Evolutionary conservation across 768 basidiomycete genomes (phyloP), one percentile per base, ranked within the genome.

Genomic region (Ephemerocybe angulata): DNA sequence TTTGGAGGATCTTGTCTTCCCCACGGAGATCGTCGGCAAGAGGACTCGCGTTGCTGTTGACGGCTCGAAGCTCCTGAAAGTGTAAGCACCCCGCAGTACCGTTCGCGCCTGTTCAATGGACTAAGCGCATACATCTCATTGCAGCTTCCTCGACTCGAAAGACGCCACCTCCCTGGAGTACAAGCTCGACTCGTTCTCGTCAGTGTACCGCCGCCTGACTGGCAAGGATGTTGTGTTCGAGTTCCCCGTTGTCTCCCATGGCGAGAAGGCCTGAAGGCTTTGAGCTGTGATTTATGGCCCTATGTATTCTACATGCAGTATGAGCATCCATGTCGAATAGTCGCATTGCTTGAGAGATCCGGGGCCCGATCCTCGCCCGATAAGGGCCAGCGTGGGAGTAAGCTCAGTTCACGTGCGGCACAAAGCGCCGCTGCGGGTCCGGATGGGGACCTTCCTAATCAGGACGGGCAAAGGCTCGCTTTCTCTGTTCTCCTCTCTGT

Each of bases 101-200:
- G 8, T 3, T 4, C 3, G 4, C 29, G 1, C 29, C 38, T 41
- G 6, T 50, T 10, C 30, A 6, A n/a, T 4, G n/a, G 25, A n/a
- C 11, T 15, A 53, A 19, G 42, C 57, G 55, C 38, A 60, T 53
- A 55, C 50, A 69, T 50, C 68, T 56, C 13, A 47, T 28, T 19
- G 28, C 56, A 98, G 96, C 63, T 88, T 94, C 81, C 88, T 99
- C 62, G 97, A 99, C 81, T 80, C 93, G 62, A 98, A 98, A 75
- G 97, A 99, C 70, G 85, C 93, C 54, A 98, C 94, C 71, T 90
- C 93, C 67, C 82, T 98, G 70, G 97, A 98, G 82, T 98, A 99
- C 89, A 99, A 99, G 84, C 84, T 98, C 65, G 97, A 99, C 78
- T 96, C 95, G 60, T 99, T 98, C 81, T 90, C 95, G 47, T 94